Evolutionary conservation across 2,329 filamentous ascomycete species (phyloP).

Genomic region (Pyrenophora teres): DNA sequence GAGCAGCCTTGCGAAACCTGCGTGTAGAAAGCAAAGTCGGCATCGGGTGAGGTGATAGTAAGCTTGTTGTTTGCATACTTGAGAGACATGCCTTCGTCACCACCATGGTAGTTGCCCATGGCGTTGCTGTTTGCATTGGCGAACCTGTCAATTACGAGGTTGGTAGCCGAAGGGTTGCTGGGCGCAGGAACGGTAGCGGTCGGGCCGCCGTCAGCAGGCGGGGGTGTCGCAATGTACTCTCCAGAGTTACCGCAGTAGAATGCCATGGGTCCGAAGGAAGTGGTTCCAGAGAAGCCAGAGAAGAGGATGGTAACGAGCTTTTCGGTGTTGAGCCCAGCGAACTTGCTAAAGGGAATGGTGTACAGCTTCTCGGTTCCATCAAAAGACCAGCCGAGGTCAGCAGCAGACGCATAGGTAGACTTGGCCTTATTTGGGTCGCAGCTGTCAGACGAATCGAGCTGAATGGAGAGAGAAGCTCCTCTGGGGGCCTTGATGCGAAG

Average conservation of each 20-base stretch:
- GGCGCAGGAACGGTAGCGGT: conserved; percentile 58
- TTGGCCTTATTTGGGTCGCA: conserved; percentile 52
- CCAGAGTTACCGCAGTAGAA: conserved; percentile 62
- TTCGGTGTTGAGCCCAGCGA: conserved; percentile 55
- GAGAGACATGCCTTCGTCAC: conserved; percentile 63
- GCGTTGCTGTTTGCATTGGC: conserved; percentile 58
- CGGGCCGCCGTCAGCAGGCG: conserved; percentile 49
- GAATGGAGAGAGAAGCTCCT: conserved; percentile 58
- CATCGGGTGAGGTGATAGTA: conserved; percentile 62
- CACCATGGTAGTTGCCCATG: conserved; percentile 68
- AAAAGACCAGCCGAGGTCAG: conserved; percentile 63
- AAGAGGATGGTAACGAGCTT: conserved; percentile 61
- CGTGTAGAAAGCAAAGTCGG: conserved; percentile 66
- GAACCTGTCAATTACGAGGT: conserved; percentile 67
- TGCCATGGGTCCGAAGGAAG: conserved; percentile 62
- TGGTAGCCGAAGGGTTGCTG: conserved; percentile 51
- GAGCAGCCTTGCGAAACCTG: conserved; percentile 61
- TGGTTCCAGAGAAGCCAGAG: conserved; percentile 51
- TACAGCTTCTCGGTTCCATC: conserved; percentile 65
- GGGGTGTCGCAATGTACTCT: conserved; percentile 56
- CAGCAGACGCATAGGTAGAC: conserved; percentile 48
- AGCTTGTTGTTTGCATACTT: conserved; percentile 59
- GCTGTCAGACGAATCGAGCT: conserved; percentile 55
- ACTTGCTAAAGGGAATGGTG: conserved; percentile 61
- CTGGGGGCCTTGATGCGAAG: conserved; percentile 59